A percentile compares a stretch with the other conserved stretches of the same genome.
Evolutionary conservation across 2,329 filamentous ascomycete genomes (phyloP).

Genomic region (Colletotrichum chlorophyti): DNA sequence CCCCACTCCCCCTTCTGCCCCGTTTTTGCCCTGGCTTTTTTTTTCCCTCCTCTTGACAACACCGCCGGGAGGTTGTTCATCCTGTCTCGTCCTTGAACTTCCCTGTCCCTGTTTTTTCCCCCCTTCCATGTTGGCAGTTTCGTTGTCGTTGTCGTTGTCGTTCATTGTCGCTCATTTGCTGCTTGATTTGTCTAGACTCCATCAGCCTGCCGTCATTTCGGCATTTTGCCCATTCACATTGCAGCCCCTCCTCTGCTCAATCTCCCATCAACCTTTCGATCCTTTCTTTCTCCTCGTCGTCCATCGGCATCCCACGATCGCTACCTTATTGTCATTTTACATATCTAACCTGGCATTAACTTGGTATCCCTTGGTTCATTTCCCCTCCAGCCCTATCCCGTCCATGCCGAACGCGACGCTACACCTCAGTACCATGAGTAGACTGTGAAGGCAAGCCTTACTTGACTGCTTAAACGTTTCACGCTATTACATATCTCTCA

Average conservation of each 20-base stretch:
- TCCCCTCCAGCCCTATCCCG: not conserved
- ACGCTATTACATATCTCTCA: conserved; percentile 1
- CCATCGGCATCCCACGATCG: not conserved
- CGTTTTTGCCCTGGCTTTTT: conserved; percentile 11
- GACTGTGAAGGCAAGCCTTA: too few relatives aligned
- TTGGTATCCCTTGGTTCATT: not conserved
- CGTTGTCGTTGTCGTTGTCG: not conserved
- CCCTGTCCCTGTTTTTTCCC: conserved; percentile 2
- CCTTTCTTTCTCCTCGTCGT: not conserved
- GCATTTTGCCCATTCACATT: conserved; percentile 17
- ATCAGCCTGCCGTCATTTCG: conserved; percentile 28
- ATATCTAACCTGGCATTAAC: conserved; percentile 3
- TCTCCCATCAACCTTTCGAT: conserved; percentile 12
- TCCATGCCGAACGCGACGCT: not conserved
- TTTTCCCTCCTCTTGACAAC: conserved; percentile 7
- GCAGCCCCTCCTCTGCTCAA: conserved; percentile 16
- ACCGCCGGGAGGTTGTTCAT: conserved; percentile 27
- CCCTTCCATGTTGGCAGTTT: not conserved
- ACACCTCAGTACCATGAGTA: too few relatives aligned
- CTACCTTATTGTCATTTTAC: not conserved
- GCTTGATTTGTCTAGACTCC: conserved; percentile 17
- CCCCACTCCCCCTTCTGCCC: conserved; percentile 13
- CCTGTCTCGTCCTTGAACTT: conserved; percentile 23
- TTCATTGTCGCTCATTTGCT: conserved; percentile 24
- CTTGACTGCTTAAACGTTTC: too few relatives aligned